These are phyloP conservation scores for Erodium maritimum DNA, from an alignment of 345 rosid genomes.

Conservation along the genomic window DNA sequence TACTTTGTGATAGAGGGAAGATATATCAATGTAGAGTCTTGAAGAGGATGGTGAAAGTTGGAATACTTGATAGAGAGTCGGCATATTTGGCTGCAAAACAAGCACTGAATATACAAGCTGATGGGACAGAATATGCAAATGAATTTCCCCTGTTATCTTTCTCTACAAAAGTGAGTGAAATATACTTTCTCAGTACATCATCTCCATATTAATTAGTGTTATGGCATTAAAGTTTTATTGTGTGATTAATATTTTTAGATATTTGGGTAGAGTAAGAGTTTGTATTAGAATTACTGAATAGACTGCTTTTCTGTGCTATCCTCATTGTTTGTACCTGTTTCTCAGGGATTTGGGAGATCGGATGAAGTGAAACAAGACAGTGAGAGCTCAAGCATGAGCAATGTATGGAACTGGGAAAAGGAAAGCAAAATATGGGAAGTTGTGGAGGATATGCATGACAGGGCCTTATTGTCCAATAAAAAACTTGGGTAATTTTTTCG, in stretches of 20 bases:
- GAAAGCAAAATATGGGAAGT: constrained; percentile 21
- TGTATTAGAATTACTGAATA: background rate
- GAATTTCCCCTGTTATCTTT: constrained; percentile 8
- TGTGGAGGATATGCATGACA: constrained; percentile 16
- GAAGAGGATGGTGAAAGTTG: constrained; percentile 22
- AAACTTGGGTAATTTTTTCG: too few relatives aligned
- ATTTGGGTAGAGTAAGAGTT: background rate
- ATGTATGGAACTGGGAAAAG: constrained; percentile 19
- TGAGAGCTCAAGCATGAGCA: constrained; percentile 1
- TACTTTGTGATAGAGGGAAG: constrained; percentile 12
- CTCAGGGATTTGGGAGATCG: constrained; percentile 7
- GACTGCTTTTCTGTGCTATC: background rate
- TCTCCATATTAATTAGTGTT: background rate
- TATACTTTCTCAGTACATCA: background rate
- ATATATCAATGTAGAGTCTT: constrained; percentile 23
- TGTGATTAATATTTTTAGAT: background rate
- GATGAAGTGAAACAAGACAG: background rate
- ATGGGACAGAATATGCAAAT: constrained; percentile 11
- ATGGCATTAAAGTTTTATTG: background rate
- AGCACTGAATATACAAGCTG: constrained; percentile 7
- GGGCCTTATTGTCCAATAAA: constrained; percentile 7
- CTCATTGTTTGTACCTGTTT: background rate
- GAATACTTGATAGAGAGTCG: constrained; percentile 13
- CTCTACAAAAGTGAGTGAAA: constrained; percentile 8
- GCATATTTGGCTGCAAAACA: constrained; percentile 12